Evolutionary conservation across 202 grass and related monocot species (phyloP), one percentile per base, ranked within the genome.

Genomic region (Saccharum hybrid): DNA sequence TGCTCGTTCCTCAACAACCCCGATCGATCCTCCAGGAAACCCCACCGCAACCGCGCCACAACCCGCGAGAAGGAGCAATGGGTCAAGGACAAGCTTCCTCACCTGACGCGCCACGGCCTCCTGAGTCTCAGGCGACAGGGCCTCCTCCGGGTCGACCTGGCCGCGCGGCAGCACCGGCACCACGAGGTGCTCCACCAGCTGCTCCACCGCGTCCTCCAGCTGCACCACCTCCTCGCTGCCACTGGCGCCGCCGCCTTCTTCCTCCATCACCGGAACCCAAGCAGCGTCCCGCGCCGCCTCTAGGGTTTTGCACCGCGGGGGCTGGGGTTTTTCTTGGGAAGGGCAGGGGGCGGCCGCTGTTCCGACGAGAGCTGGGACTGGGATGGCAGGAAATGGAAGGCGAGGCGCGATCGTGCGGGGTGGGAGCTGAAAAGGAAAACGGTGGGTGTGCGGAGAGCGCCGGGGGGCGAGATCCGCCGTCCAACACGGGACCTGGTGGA

Each of bases 181-280:
- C 39, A 97, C 86, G 19, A 97, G 86, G 62, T 88, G 64, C 14
- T 90, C 90, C 26, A 97, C 78, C 23, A 93, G 84, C 63, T 82
- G 63, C 66, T 88, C 39, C 39, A 94, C 86, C 16, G 88, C 66
- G 84, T 92, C 90, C 86, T 97, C 94, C 90, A 86, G 67, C 13
- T 83, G 57, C 42, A 83, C 87, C 74, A 88, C 67, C 16, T 21
- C 38, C 10, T 2, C 61, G 0, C 23, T 39, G 15, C 71, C 51
- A 39, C 62, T 19, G 45, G 45, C 37, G n/a, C 71, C 51, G 51
- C 63, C 51, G 4, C 8, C 14, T 22, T 23, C n/a, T 13, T 7
- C 43, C 39, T 23, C 71, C 72, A 77, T 77, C 38, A 21, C 36
- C 5, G 12, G 8, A 8, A n/a, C 9, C 46, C 12, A 1, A 56